These are phyloP conservation scores for Yarrowia keelungensis DNA, from an alignment of 805 yeast genomes.

Conservation along the genomic window DNA sequence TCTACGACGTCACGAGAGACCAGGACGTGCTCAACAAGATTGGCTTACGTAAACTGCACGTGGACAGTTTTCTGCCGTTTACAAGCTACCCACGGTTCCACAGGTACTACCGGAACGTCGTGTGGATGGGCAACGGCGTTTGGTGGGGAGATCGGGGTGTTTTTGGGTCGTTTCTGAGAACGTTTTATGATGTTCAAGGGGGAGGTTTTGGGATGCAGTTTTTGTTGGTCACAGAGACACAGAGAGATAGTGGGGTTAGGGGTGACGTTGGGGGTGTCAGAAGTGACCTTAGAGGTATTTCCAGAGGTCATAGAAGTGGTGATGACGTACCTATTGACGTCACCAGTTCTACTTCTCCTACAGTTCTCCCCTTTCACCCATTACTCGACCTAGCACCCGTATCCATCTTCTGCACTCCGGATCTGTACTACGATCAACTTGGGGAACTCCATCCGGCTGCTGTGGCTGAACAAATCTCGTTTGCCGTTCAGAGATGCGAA, in stretches of 20 bases:
- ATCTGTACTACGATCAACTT: conserved; percentile 18
- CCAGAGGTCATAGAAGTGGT: too few relatives aligned
- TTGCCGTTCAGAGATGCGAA: conserved; percentile 18
- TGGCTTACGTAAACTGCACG: conserved; percentile 7
- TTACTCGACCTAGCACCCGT: conserved; percentile 5
- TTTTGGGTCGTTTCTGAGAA: conserved; percentile 23
- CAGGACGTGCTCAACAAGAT: conserved; percentile 24
- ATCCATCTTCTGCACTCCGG: conserved; percentile 15
- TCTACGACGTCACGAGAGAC: neutral
- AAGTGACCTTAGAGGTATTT: too few relatives aligned
- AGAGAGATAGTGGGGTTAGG: too few relatives aligned
- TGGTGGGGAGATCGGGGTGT: conserved; percentile 36
- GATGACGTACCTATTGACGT: neutral
- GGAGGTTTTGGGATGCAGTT: conserved; percentile 23
- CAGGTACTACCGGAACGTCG: conserved; percentile 2
- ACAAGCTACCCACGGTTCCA: conserved; percentile 31
- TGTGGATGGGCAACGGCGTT: conserved; percentile 27
- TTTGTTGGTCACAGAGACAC: neutral
- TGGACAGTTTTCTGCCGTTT: conserved; percentile 9
- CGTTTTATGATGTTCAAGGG: neutral
- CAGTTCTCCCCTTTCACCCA: neutral
- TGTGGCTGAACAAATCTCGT: conserved; percentile 11
- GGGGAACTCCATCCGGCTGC: conserved; percentile 20
- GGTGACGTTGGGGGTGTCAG: too few relatives aligned
- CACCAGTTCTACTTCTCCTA: neutral